Percentiles rank a stretch among this genome's conserved stretches.
These are phyloP conservation scores for Penicillium digitatum DNA, from an alignment of 2,329 filamentous ascomycete species.

Conservation along the genomic window DNA sequence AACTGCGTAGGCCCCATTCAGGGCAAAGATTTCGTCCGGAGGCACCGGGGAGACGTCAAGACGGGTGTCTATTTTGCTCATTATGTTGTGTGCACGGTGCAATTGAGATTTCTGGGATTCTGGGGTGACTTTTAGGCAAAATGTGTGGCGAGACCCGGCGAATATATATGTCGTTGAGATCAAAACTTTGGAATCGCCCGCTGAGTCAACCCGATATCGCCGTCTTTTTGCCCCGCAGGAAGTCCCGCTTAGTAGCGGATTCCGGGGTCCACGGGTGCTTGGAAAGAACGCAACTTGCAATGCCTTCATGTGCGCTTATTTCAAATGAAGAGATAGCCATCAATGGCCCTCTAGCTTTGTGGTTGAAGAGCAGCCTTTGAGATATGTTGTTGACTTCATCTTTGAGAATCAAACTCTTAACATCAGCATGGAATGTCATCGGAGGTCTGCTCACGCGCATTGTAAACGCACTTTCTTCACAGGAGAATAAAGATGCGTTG, in stretches of 20 bases:
- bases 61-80: conserved; percentile 39
- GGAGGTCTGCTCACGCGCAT: not conserved
- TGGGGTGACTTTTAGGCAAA: not conserved
- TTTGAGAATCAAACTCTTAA: not conserved
- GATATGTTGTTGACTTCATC: not conserved
- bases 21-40: conserved; percentile 84
- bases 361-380: not conserved
- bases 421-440: conserved; percentile 1
- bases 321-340: not conserved
- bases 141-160: not conserved
- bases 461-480: not conserved
- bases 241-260: conserved; percentile 24
- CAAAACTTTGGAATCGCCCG: conserved; percentile 8
- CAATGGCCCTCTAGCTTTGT: not conserved
- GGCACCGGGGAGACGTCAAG: conserved; percentile 69
- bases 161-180: conserved; percentile 5
- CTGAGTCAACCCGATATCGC: conserved; percentile 35
- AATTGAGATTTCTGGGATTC: not conserved
- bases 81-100: conserved; percentile 13
- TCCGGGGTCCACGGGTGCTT: not conserved
- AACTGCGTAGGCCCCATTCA: conserved; percentile 77
- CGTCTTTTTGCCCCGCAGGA: conserved; percentile 23
- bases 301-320: not conserved
- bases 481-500: not conserved
- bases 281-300: not conserved